phyloP scores from a whole-genome alignment of 2,329 filamentous ascomycete genomes.

The Fusarium nelsonii region DNA sequence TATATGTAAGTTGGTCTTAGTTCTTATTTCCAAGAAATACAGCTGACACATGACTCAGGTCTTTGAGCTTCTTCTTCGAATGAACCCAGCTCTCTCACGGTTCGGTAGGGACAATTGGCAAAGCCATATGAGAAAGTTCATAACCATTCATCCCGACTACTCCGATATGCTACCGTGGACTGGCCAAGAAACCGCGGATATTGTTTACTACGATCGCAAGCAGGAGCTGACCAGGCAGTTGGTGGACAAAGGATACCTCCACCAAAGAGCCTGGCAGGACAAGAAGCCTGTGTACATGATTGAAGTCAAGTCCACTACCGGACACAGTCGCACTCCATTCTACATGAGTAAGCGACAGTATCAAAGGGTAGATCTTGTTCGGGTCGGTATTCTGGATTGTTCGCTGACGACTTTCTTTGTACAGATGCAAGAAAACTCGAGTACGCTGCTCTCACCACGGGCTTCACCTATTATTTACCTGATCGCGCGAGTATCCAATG shows the following conservation, averaged over 20 bases:
- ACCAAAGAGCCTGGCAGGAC: slow-evolving; percentile 43
- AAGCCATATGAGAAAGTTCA: slow-evolving; percentile 60
- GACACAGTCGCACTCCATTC: slow-evolving; percentile 55
- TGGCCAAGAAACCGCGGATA: slow-evolving; percentile 60
- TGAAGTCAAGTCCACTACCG: slow-evolving; percentile 64
- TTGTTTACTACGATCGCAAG: slow-evolving; percentile 57
- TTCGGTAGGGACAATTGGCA: slow-evolving; percentile 61
- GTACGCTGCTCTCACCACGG: background rate
- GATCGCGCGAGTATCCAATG: slow-evolving; percentile 57
- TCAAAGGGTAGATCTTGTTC: slow-evolving; percentile 50
- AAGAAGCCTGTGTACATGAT: slow-evolving; percentile 58
- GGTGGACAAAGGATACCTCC: slow-evolving; percentile 52
- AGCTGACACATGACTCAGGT: slow-evolving; percentile 49
- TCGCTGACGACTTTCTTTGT: background rate
- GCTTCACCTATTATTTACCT: slow-evolving; percentile 52
- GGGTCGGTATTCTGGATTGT: fast-evolving
- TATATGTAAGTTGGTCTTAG: slow-evolving; percentile 23
- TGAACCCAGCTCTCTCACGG: slow-evolving; percentile 47
- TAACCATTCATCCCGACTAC: slow-evolving; percentile 57
- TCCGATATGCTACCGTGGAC: slow-evolving; percentile 55
- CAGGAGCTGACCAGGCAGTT: slow-evolving; percentile 53
- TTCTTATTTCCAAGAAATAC: fast-evolving
- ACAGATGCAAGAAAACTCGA: slow-evolving; percentile 44
- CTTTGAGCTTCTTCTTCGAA: slow-evolving; percentile 55
- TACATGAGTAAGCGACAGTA: slow-evolving; percentile 62